Base-by-base conservation (phyloP, 1,139 yeast genomes). In the Hansenula lynferdii region DNA sequence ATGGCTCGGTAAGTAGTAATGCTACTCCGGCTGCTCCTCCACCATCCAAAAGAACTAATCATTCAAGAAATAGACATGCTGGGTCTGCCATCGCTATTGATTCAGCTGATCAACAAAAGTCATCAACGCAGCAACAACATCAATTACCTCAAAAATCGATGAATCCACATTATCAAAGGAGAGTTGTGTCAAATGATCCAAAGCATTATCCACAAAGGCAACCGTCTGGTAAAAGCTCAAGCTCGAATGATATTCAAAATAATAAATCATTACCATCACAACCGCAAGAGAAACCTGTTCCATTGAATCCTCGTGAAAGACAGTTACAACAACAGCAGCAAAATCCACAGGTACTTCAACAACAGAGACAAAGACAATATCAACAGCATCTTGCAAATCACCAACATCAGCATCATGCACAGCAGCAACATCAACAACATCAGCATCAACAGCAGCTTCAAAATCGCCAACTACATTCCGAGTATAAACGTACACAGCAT, bases 1-100 rank as follows among this genome's bases (percentile, higher is more conserved):
- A n/a, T n/a, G n/a, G n/a, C n/a, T n/a, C n/a, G n/a, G n/a, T n/a
- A n/a, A n/a, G n/a, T n/a, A n/a, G n/a, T n/a, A n/a, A n/a, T n/a
- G n/a, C n/a, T n/a, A n/a, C n/a, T n/a, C n/a, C n/a, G n/a, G n/a
- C 17, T 8, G 21, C 35, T 21, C 10, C 11, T 6, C 29, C 37
- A 15, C 28, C 21, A 20, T 34, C 28, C 20, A 25, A 45, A 28
- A 45, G 43, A 29, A 50, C 53, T n/a, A 48, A 53, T 32, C 57
- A 54, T 39, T 40, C 53, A 16, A 44, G 57, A 38, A 51, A 51
- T 34, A 50, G 58, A 44, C 53, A 53, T 30, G 48, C 50, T 17
- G 57, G 57, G 1, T 51, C 57, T 6, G 21, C 42, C 19, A 48
- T 51, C 20, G 41, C 32, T 28, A 19, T 45, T 16, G 42, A 41